Evolutionary conservation across 768 basidiomycete genomes (phyloP).

Genomic region (Auricularia sp.): DNA sequence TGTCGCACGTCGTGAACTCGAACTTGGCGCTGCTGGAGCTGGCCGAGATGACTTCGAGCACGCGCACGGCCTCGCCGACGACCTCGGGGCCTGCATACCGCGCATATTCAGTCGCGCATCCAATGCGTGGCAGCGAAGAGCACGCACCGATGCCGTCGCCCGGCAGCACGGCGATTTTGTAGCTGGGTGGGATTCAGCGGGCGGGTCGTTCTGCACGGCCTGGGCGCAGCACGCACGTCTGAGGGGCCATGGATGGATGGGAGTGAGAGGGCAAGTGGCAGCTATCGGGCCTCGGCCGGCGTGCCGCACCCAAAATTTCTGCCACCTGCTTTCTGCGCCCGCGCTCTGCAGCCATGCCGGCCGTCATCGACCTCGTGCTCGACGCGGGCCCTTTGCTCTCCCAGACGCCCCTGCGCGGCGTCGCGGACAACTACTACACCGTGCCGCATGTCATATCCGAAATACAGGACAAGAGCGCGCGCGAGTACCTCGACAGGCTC

Average conservation of each 20-base stretch:
- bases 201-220: neutral
- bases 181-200: conserved; percentile 34
- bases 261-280: neutral
- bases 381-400: conserved; percentile 92
- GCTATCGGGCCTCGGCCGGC: neutral
- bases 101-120: neutral
- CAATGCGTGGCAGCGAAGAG: neutral
- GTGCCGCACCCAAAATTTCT: neutral
- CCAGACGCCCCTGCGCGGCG: conserved; percentile 76
- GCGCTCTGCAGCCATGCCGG: conserved; percentile 17
- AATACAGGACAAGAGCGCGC: conserved; percentile 75
- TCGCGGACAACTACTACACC: conserved; percentile 78
- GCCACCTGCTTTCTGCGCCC: neutral
- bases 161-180: conserved; percentile 80
- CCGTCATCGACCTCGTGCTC: conserved; percentile 73
- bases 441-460: conserved; percentile 87
- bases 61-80: conserved; percentile 69
- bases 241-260: conserved; percentile 7
- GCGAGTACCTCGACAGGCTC: conserved; percentile 77
- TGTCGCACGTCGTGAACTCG: conserved; percentile 60
- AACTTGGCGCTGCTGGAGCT: conserved; percentile 41
- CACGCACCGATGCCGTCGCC: conserved; percentile 90
- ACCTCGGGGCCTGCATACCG: conserved; percentile 72
- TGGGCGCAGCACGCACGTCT: conserved; percentile 7
- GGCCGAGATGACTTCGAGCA: conserved; percentile 62